These are phyloP conservation scores for Plasmodium blacklocki DNA, from an alignment of 169 alveolate genomes.

Conservation along the genomic window DNA sequence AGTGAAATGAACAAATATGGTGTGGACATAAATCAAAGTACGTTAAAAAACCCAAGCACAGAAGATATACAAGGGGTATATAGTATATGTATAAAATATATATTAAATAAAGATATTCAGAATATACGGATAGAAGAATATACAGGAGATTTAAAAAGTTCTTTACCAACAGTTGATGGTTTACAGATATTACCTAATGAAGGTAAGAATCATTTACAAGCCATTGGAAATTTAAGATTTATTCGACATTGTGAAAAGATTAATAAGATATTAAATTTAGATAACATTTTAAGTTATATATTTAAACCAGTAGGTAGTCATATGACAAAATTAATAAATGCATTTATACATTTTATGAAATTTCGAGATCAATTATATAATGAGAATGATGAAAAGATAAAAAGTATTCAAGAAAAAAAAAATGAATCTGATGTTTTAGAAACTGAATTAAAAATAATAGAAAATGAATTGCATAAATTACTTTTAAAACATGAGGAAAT, in stretches of 20 bases:
- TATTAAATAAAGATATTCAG: conserved; percentile 73
- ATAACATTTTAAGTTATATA: conserved; percentile 57
- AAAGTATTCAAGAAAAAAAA: conserved; percentile 35
- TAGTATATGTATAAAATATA: conserved; percentile 74
- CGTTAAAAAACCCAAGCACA: conserved; percentile 67
- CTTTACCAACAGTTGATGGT: conserved; percentile 74
- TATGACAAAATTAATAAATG: conserved; percentile 42
- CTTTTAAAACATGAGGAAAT: conserved; percentile 37
- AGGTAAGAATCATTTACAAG: conserved; percentile 74
- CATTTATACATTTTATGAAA: conserved; percentile 72
- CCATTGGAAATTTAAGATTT: conserved; percentile 73
- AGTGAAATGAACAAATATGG: conserved; percentile 72
- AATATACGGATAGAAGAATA: conserved; percentile 72
- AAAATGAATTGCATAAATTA: conserved; percentile 31
- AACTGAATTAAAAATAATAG: conserved; percentile 22
- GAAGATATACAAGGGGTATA: conserved; percentile 75
- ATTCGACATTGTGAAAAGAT: conserved; percentile 69
- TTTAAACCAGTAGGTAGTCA: conserved; percentile 74
- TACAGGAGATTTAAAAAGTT: conserved; percentile 69
- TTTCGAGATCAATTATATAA: conserved; percentile 51
- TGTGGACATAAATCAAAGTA: conserved; percentile 51
- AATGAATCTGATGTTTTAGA: conserved; percentile 21
- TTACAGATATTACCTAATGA: conserved; percentile 62
- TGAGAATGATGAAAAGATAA: conserved; percentile 57
- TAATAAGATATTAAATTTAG: conserved; percentile 41